Evolutionary conservation across 495 filamentous ascomycete species (phyloP), one percentile per base, ranked within the genome.

Genomic region (Xylaria palmicola): DNA sequence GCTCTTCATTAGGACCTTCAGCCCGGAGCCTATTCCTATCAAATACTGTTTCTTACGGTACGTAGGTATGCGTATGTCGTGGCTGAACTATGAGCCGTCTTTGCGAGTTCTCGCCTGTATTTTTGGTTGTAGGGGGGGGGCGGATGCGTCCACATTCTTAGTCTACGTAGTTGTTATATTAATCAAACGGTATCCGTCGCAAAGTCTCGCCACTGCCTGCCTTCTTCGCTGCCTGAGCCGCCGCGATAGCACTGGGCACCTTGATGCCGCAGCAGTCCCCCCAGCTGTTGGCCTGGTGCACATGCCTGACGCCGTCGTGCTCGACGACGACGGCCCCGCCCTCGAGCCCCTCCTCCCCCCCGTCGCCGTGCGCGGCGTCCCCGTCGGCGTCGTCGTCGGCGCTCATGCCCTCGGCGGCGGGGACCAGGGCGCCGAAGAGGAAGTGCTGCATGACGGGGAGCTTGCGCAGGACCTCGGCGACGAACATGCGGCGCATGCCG

Each of bases 251-350:
- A 69, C 92, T 95, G 12, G 95, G 94, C 15, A 99, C 93, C 75
- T 97, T 95, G 76, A 99, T 99, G 36, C 94, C 95, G 68, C 94
- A 99, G 74, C 95, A 99, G 70, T 99, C 95, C 1, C 95, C 95
- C 87, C 94, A 99, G 59, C 86, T 88, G 50, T 76, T 83, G 54
- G 69, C 68, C 63, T 81, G 78, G 70, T 93, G 91, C 32, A 78
- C 69, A 59, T 88, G 85, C 73, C 93, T 88, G 40, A 76, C 84
- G 70, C 85, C 85, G 1, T 86, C 82, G 60, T 86, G 83, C 36
- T 85, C 79, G 22, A 88, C 81, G 39, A 83, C 75, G 6, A 83
- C 74, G 56, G 85, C 76, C 26, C 74, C 85, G n/a, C 78, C 81
- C 51, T 83, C 83, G 1, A 77, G 73, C 20, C 82, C 83, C 7